Percentiles rank a stretch among this genome's conserved stretches.
Evolutionary conservation across 1,139 yeast species (phyloP).

Genomic region (Blastobotrys ciferrii): DNA sequence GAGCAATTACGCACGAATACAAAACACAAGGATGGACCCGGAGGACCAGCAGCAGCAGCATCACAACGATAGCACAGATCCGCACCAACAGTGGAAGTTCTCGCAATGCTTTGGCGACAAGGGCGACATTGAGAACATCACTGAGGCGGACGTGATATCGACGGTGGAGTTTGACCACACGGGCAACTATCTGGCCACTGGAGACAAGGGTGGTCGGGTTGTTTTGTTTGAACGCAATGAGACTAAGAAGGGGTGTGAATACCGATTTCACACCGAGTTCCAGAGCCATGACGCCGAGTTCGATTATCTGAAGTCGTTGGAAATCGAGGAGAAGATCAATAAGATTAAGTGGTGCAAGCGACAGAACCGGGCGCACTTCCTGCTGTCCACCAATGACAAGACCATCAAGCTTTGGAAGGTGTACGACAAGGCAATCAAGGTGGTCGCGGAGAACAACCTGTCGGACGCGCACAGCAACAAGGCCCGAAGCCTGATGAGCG

Average conservation of each 20-base stretch:
- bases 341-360: conserved; percentile 95
- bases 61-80: conserved; percentile 31
- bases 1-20: background rate
- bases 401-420: conserved; percentile 97
- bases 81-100: conserved; percentile 40
- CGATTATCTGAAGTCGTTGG: conserved; percentile 91
- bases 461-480: conserved; percentile 40
- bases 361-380: conserved; percentile 81
- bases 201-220: conserved; percentile 98
- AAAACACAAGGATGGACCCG: background rate
- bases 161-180: conserved; percentile 95
- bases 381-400: conserved; percentile 92
- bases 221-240: conserved; percentile 91
- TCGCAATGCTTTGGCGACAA: conserved; percentile 91
- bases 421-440: conserved; percentile 84
- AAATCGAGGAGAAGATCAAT: conserved; percentile 96
- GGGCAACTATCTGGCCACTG: conserved; percentile 95
- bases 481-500: conserved; percentile 28
- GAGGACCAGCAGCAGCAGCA: conserved; percentile 7
- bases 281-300: conserved; percentile 99
- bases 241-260: conserved; percentile 81
- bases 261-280: conserved; percentile 93
- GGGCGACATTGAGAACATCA: conserved; percentile 92
- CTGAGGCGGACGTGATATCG: conserved; percentile 96
- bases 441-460: conserved; percentile 88